Conservation (phyloP, 2,329 filamentous ascomycete genomes). For the Botryotinia convoluta region DNA sequence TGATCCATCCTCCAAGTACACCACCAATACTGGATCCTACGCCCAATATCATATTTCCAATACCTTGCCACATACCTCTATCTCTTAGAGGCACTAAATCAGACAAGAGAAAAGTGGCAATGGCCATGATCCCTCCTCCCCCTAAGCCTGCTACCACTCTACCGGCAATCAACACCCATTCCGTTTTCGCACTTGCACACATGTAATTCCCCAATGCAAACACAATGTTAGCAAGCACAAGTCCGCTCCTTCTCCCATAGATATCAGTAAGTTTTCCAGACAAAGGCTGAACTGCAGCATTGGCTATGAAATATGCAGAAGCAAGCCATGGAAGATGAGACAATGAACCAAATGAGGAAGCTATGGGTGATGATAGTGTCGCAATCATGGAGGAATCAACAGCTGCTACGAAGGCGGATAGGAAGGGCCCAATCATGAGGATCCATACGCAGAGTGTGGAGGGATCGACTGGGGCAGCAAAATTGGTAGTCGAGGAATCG, state of each 20-base stretch:
- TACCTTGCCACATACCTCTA: conserved; percentile 61
- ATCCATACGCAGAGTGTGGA: conserved; percentile 1
- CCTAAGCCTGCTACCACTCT: conserved; percentile 56
- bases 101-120: conserved; percentile 39
- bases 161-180: conserved; percentile 62
- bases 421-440: conserved; percentile 7
- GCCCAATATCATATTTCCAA: conserved; percentile 69
- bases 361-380: conserved; percentile 16
- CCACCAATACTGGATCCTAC: conserved; percentile 68
- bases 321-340: conserved; percentile 59
- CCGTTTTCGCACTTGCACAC: conserved; percentile 62
- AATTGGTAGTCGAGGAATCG: not conserved
- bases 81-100: conserved; percentile 15
- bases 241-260: conserved; percentile 64
- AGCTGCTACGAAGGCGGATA: conserved; percentile 15
- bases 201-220: conserved; percentile 64
- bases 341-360: conserved; percentile 38
- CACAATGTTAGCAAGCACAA: conserved; percentile 62
- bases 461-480: not conserved
- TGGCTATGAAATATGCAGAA: conserved; percentile 64
- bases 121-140: conserved; percentile 62
- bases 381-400: conserved; percentile 20
- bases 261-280: conserved; percentile 71
- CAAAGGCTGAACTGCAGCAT: conserved; percentile 72
- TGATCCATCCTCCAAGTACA: conserved; percentile 66